A percentile compares a stretch with the other conserved stretches of the same genome.
These are phyloP conservation scores for Stagonosporopsis rhizophila DNA, from an alignment of 2,329 filamentous ascomycete species.

Conservation along the genomic window DNA sequence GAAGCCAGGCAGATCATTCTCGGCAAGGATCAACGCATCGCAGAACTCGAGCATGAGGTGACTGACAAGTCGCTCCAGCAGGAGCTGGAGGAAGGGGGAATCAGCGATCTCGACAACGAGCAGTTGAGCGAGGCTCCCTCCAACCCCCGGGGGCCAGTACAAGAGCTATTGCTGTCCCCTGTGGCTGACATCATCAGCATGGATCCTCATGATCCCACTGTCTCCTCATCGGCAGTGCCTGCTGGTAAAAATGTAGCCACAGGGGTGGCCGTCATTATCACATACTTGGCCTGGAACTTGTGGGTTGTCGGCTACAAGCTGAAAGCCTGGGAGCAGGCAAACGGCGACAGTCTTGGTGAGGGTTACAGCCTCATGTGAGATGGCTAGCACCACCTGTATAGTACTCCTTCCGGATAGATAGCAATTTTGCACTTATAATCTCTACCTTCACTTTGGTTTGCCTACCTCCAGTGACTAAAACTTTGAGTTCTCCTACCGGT, in stretches of 20 bases:
- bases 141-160: not conserved
- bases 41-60: not conserved
- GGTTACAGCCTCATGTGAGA: not conserved
- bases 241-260: not conserved
- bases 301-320: not conserved
- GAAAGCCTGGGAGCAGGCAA: slow-evolving; percentile 2
- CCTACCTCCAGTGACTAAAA: not conserved
- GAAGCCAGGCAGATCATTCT: not conserved
- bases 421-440: too few relatives aligned
- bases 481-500: not conserved
- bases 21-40: too few relatives aligned
- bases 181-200: not conserved
- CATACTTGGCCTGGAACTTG: not conserved
- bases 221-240: not conserved
- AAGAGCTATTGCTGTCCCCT: not conserved
- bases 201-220: not conserved
- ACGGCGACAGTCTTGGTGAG: slow-evolving; percentile 8
- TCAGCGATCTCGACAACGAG: not conserved
- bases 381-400: not conserved
- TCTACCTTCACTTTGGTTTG: not conserved
- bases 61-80: not conserved
- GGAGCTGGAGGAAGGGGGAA: not conserved
- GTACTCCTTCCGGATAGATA: too few relatives aligned
- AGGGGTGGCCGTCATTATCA: not conserved
- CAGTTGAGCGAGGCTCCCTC: not conserved